phyloP scores from a whole-genome alignment of 257 asterid genomes.

The Capsicum baccatum region DNA sequence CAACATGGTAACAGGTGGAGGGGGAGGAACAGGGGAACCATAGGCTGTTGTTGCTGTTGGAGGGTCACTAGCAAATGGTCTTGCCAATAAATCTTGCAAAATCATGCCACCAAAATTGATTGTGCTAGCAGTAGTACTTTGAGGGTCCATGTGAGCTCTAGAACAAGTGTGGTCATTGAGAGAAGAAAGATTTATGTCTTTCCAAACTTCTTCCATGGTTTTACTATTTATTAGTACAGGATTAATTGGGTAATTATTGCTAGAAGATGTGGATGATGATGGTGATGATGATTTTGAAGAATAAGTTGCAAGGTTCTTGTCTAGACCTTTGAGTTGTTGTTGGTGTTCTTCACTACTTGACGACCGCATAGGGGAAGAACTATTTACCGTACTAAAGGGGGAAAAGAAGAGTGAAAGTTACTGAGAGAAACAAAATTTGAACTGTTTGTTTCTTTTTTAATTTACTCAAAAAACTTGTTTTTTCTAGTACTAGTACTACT shows the following conservation, averaged over 20 bases:
- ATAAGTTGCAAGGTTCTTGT: background rate
- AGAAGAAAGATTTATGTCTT: conserved; percentile 51
- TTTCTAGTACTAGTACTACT: background rate
- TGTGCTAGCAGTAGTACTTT: background rate
- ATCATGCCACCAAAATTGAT: conserved; percentile 40
- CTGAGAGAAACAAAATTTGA: background rate
- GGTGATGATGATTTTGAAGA: background rate
- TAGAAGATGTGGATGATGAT: conserved; percentile 7
- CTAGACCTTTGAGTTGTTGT: background rate
- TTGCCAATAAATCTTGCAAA: conserved; percentile 65
- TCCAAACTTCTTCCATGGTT: conserved; percentile 79
- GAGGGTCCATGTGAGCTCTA: conserved; percentile 16
- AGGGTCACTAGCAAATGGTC: conserved; percentile 41
- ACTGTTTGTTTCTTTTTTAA: background rate
- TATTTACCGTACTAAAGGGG: background rate
- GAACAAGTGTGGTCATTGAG: conserved; percentile 2
- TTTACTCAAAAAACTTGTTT: background rate
- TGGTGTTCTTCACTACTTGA: background rate
- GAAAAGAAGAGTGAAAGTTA: background rate
- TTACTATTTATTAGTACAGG: conserved; percentile 32
- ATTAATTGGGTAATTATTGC: conserved; percentile 22
- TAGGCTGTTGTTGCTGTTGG: conserved; percentile 14
- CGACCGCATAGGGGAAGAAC: background rate
- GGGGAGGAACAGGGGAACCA: conserved; percentile 22
- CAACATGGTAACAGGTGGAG: conserved; percentile 52